Evolutionary conservation across 164 flowering plant genomes (phyloP).

Genomic region (Vitis vinifera): ASM3070453v1 NC_081813.1:22207501-22208000

Average conservation of each 20-base stretch:
- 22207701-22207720: neutral
- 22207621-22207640: slow-evolving; percentile 86
- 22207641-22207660: slow-evolving; percentile 12
- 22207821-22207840: slow-evolving; percentile 84
- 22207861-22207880: slow-evolving; percentile 86
- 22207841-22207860: slow-evolving; percentile 65
- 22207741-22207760: neutral
- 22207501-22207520: neutral
- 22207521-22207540: neutral
- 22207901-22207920: slow-evolving; percentile 63
- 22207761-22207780: neutral
- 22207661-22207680: neutral
- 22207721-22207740: neutral
- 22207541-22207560: neutral
- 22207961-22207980: neutral
- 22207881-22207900: slow-evolving; percentile 85
- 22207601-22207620: slow-evolving; percentile 93
- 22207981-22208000: neutral
- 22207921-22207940: slow-evolving; percentile 73
- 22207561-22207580: slow-evolving; percentile 80
- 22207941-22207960: neutral
- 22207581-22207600: slow-evolving; percentile 92
- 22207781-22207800: neutral
- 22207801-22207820: slow-evolving; percentile 99
- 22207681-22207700: neutral